Evolutionary conservation across 495 filamentous ascomycete genomes (phyloP).

Genomic region (Talaromyces proteolyticus): DNA sequence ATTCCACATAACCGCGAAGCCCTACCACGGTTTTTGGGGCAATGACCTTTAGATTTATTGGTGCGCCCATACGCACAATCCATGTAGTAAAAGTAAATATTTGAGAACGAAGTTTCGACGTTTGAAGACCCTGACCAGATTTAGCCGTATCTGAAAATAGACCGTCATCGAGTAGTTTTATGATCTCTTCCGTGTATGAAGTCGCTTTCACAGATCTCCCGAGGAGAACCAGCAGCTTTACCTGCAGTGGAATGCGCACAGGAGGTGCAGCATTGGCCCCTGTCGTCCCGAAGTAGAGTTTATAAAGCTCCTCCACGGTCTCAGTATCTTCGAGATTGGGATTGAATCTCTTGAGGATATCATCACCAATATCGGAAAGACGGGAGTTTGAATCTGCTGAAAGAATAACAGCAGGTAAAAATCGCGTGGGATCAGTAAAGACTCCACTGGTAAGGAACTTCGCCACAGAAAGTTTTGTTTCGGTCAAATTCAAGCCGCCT

Average conservation of each 20-base stretch:
- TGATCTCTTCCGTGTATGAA: conserved; percentile 55
- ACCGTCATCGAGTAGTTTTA: conserved; percentile 63
- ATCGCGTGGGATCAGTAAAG: conserved; percentile 72
- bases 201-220: conserved; percentile 70
- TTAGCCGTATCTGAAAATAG: conserved; percentile 43
- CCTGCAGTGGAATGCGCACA: conserved; percentile 64
- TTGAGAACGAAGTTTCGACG: conserved; percentile 67
- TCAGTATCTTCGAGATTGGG: conserved; percentile 61
- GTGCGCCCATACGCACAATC: conserved; percentile 69
- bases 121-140: conserved; percentile 57
- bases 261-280: conserved; percentile 37
- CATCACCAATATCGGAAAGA: conserved; percentile 74
- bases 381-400: conserved; percentile 76
- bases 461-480: conserved; percentile 61
- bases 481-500: conserved; percentile 58
- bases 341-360: conserved; percentile 70
- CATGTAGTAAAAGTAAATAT: conserved; percentile 88
- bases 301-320: conserved; percentile 59
- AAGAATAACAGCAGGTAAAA: conserved; percentile 78
- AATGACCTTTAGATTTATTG: conserved; percentile 51
- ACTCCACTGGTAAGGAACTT: conserved; percentile 76
- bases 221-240: conserved; percentile 65
- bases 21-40: conserved; percentile 65
- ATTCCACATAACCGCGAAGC: conserved; percentile 67
- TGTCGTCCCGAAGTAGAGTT: conserved; percentile 56